A percentile compares a stretch with the other conserved stretches of the same genome.
Conservation (phyloP, 768 basidiomycete species). For the Epithele typhae region DNA sequence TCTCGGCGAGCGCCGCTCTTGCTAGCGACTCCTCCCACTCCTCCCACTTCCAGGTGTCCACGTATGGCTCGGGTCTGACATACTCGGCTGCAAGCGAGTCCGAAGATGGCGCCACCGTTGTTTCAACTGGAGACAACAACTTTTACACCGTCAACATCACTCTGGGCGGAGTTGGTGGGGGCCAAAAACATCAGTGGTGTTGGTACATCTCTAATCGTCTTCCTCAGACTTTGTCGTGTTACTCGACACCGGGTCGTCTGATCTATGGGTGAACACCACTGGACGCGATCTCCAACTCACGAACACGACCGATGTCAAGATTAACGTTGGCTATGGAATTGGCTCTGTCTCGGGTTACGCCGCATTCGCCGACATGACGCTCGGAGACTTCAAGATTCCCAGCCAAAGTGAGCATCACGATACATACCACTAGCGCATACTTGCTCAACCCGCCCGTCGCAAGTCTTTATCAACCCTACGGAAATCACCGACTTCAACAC, state of each 20-base stretch:
- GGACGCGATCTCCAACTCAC: conserved; percentile 20
- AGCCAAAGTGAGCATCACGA: conserved; percentile 56
- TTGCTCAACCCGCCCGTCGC: conserved; percentile 34
- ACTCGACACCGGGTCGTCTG: conserved; percentile 33
- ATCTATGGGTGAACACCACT: conserved; percentile 26
- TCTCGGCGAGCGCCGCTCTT: not conserved
- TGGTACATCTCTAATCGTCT: not conserved
- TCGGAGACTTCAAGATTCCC: conserved; percentile 44
- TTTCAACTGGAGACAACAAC: not conserved
- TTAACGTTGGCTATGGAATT: conserved; percentile 34
- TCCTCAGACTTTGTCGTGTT: conserved; percentile 25
- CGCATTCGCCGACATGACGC: conserved; percentile 29
- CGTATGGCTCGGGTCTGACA: not conserved
- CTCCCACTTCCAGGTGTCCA: not conserved
- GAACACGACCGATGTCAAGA: conserved; percentile 26
- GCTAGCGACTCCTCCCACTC: too few species aligned
- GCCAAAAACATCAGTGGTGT: too few species aligned
- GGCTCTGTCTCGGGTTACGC: conserved; percentile 35
- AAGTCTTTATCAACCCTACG: conserved; percentile 41
- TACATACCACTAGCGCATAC: conserved; percentile 53
- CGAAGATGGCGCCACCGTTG: not conserved
- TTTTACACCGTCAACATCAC: conserved; percentile 2
- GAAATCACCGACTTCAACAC: conserved; percentile 49
- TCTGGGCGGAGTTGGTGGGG: conserved; percentile 6
- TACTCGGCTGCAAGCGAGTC: not conserved